These are phyloP conservation scores for Phytomonas francai DNA, from an alignment of 208 protist genomes.

Conservation along the genomic window DNA sequence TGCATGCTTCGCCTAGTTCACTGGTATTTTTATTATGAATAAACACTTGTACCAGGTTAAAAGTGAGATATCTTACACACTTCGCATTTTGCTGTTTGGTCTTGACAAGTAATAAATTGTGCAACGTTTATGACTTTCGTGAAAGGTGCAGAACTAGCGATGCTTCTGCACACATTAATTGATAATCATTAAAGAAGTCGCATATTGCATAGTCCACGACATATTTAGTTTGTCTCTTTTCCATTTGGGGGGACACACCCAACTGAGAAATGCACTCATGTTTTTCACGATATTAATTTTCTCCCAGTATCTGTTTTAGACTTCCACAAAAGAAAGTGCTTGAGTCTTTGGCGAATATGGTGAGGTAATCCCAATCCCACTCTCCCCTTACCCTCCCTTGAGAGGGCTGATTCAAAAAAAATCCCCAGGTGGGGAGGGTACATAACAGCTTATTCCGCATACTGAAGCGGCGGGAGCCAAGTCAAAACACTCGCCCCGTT, in stretches of 20 bases:
- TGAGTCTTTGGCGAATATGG: background rate
- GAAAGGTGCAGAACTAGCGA: background rate
- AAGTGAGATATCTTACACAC: background rate
- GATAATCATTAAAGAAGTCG: background rate
- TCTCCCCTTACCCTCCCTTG: no score
- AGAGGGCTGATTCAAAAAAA: no score
- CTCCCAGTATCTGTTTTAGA: background rate
- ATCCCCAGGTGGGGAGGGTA: no score
- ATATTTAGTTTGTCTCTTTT: constrained; percentile 11
- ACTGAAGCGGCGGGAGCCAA: no score
- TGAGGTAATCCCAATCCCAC: no score
- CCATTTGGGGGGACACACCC: background rate
- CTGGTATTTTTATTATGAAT: background rate
- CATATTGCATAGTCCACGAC: background rate
- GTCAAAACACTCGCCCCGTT: no score
- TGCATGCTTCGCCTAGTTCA: background rate
- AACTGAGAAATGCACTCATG: background rate
- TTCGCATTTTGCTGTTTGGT: background rate
- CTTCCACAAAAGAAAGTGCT: background rate
- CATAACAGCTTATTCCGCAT: no score
- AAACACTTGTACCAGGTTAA: background rate
- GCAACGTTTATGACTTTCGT: background rate
- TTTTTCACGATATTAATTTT: background rate
- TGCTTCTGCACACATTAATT: background rate
- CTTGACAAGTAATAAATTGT: background rate